Evolutionary conservation across 768 basidiomycete genomes (phyloP).

Genomic region (Daedaleopsis nitida): DNA sequence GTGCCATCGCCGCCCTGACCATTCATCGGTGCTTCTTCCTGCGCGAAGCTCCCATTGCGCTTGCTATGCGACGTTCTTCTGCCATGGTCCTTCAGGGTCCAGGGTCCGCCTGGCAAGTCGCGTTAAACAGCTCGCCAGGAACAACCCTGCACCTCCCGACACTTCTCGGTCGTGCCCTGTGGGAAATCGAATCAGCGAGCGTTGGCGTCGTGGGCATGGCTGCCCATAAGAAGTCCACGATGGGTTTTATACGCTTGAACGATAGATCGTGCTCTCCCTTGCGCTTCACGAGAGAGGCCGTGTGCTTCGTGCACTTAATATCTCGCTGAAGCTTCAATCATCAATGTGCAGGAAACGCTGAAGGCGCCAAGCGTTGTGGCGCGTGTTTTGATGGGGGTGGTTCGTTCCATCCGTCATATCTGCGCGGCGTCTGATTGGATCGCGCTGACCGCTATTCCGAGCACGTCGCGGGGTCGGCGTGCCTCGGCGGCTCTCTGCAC

Average conservation of each 20-base stretch:
- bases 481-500: conserved; percentile 6
- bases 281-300: background rate
- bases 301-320: background rate
- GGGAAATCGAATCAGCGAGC: conserved; percentile 5
- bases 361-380: background rate
- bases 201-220: conserved; percentile 2
- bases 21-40: background rate
- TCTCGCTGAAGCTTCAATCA: no score
- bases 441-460: conserved; percentile 18
- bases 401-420: background rate
- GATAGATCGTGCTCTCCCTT: background rate
- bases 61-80: background rate
- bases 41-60: background rate
- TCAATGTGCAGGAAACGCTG: background rate
- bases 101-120: background rate
- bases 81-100: background rate
- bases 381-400: background rate
- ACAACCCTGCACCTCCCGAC: conserved; percentile 2
- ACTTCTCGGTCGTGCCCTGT: background rate
- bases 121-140: conserved; percentile 5
- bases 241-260: conserved; percentile 3
- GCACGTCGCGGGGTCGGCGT: conserved; percentile 7
- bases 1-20: no score
- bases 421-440: background rate
- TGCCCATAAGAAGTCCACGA: background rate